phyloP scores from a whole-genome alignment of 805 yeast genomes.

The Cyberlindnera maritima region DNA sequence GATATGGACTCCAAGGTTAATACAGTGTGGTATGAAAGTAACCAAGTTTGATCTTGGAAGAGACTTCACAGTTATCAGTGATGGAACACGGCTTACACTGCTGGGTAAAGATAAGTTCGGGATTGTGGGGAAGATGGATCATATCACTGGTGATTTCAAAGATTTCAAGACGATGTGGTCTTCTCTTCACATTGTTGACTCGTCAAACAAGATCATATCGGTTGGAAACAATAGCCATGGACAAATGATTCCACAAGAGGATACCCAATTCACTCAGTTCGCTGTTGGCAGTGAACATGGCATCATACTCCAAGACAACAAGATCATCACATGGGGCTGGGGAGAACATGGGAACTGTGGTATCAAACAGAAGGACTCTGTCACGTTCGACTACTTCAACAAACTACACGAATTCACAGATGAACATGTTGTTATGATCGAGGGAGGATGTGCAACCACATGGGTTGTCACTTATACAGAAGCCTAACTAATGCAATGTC shows the following conservation, averaged over 20 bases:
- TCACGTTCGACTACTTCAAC: slow-evolving; percentile 35
- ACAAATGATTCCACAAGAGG: slow-evolving; percentile 44
- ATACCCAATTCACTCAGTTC: slow-evolving; percentile 18
- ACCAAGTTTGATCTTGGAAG: slow-evolving; percentile 42
- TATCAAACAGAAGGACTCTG: slow-evolving; percentile 9
- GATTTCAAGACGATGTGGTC: slow-evolving; percentile 71
- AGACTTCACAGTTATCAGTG: slow-evolving; percentile 48
- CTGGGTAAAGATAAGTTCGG: slow-evolving; percentile 36
- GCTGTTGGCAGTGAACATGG: slow-evolving; percentile 90
- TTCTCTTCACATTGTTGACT: slow-evolving; percentile 52
- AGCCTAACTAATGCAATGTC: slow-evolving; percentile 42
- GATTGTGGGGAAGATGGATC: slow-evolving; percentile 3
- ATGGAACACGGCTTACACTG: slow-evolving; percentile 21
- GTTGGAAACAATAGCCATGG: slow-evolving; percentile 77
- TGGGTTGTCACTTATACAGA: slow-evolving; percentile 44
- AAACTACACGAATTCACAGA: slow-evolving; percentile 30
- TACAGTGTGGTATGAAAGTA: background rate
- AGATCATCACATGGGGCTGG: slow-evolving; percentile 91
- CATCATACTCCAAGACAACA: slow-evolving; percentile 32
- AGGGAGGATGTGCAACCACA: slow-evolving; percentile 68
- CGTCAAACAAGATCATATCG: slow-evolving; percentile 37
- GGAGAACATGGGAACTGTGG: slow-evolving; percentile 99
- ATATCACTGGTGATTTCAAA: slow-evolving; percentile 5
- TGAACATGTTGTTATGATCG: slow-evolving; percentile 33
- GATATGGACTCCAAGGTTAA: slow-evolving; percentile 17